Base-by-base conservation (phyloP, 1,139 yeast species). In the Kurtzmaniella quercitrusa region DNA sequence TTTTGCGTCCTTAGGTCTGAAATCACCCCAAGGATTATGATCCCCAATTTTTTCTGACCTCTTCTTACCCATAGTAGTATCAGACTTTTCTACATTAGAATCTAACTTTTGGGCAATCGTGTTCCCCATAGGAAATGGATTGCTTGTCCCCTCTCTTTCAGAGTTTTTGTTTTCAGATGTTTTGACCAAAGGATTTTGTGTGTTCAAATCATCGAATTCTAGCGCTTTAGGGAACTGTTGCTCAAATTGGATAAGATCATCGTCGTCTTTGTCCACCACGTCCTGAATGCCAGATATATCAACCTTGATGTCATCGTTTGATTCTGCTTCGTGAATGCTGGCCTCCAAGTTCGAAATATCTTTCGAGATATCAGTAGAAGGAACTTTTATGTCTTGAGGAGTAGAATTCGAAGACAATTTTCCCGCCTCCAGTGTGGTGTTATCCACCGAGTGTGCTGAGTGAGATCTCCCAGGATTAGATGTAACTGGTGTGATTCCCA, bases 161-260 rank as follows among this genome's bases (percentile, higher is more conserved):
- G 30, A 11, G n/a, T 12, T 9, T 21, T 21, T 12, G n/a, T 4
- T 9, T 5, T 26, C 30, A 26, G 30, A 5, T 9, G 9, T 26
- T 26, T 26, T 26, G 5, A 9, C 4, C n/a, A 11, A 14, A 9
- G 30, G 4, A 5, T 11, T 14, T 8, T 9, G 8, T 14, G 34
- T 11, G 4, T 30, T 8, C 5, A 30, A 3, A 14, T 30, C 34
- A 14, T 30, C 34, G 15, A 26, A 17, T 17, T 14, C 26, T 3
- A 16, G 22, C 21, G 45, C 30, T 20, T 39, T 42, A 11, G 45
- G 45, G 18, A 39, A 42, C 18, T 42, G 45, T 11, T 22, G 20
- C 28, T 39, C 45, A 32, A 42, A 42, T 7, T 42, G 40, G 28
- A 42, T 40, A 23, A 42, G 36, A 20, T 42, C 43, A 11, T 40